Percentiles rank a stretch among this genome's conserved stretches.
Evolutionary conservation across 2,329 filamentous ascomycete species (phyloP).

Genomic region (Colletotrichum agaves): DNA sequence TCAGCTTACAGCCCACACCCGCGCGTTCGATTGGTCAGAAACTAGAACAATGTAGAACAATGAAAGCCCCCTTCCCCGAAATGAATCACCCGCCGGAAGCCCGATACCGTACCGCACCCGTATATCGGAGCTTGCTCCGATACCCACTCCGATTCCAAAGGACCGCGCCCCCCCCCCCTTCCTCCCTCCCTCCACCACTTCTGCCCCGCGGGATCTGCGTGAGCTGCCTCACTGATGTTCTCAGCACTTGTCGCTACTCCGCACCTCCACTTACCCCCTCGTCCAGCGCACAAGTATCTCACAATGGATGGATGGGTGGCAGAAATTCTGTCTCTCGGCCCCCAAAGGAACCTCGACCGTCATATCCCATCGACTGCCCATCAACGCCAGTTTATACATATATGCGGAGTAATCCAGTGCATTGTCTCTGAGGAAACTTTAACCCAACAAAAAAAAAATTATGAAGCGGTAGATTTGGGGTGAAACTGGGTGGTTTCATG

Average conservation of each 20-base stretch:
- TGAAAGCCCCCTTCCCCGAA: no score
- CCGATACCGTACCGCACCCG: conserved; percentile 22
- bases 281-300: conserved; percentile 18
- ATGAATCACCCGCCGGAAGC: no score
- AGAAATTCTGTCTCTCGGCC: not conserved
- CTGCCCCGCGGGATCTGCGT: conserved; percentile 14
- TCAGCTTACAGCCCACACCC: no score
- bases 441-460: no score
- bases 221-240: conserved; percentile 3
- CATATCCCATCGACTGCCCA: no score
- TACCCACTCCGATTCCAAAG: not conserved
- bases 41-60: no score
- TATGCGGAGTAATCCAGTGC: no score
- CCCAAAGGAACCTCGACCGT: not conserved
- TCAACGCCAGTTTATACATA: no score
- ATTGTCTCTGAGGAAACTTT: no score
- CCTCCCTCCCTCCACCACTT: not conserved
- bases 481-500: no score
- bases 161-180: not conserved
- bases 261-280: not conserved
- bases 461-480: no score
- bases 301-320: conserved; percentile 9
- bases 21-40: no score
- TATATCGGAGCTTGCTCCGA: conserved; percentile 33
- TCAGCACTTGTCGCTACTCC: not conserved